Conservation (phyloP, 2,329 filamentous ascomycete species). For the Sarocladium brachiariae region DNA sequence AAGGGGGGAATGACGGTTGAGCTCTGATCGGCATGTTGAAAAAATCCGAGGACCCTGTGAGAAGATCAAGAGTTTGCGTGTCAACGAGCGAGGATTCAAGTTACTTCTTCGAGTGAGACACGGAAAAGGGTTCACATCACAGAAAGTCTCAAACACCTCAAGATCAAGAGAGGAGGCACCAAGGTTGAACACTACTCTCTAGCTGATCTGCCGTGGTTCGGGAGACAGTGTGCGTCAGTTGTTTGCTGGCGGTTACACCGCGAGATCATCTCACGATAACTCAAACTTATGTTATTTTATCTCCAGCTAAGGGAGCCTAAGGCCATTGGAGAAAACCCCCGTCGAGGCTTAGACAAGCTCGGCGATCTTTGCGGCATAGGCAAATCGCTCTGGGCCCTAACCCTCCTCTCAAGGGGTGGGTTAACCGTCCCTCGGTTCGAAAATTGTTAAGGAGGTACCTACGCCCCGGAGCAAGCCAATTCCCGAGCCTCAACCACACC, state of each 20-base stretch:
- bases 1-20: no score
- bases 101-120: no score
- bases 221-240: no score
- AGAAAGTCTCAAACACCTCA: no score
- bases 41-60: conserved; percentile 3
- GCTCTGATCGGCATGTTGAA: background rate
- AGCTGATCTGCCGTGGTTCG: no score
- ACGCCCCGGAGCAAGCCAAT: conserved; percentile 1
- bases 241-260: no score
- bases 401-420: background rate
- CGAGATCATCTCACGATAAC: background rate
- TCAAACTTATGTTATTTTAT: no score
- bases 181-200: no score
- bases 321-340: background rate
- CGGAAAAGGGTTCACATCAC: no score
- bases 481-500: conserved; percentile 4
- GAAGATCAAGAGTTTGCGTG: background rate
- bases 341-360: background rate
- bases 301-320: no score
- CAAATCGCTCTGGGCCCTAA: background rate
- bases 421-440: no score
- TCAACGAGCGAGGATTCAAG: background rate
- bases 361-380: conserved; percentile 2
- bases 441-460: conserved; percentile 8
- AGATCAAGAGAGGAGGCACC: no score